These are phyloP conservation scores for Phytopythium helicoides DNA, from an alignment of 352 stramenopile species.

Conservation along the genomic window DNA sequence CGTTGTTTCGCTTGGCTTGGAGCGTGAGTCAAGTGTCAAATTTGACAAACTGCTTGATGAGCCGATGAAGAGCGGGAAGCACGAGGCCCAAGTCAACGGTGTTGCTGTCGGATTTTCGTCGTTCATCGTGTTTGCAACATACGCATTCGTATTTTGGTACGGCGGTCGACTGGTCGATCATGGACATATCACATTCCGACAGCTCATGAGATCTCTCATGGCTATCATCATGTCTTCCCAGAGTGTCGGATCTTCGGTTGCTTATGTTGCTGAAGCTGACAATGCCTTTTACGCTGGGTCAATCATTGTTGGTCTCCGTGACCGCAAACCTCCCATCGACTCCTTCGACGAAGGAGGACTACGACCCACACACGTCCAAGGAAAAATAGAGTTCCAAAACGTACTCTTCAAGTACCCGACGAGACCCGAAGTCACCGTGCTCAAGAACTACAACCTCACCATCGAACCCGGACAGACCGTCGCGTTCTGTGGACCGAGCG, in stretches of 20 bases:
- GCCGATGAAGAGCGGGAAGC: conserved; percentile 21
- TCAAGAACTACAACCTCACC: conserved; percentile 81
- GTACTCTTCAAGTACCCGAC: no score
- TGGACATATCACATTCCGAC: no score
- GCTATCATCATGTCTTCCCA: conserved; percentile 44
- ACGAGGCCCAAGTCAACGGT: conserved; percentile 39
- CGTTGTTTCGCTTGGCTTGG: conserved; percentile 33
- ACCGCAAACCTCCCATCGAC: conserved; percentile 34
- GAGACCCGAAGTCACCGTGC: conserved; percentile 59
- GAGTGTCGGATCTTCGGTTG: no score
- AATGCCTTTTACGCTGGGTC: no score
- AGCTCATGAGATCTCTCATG: conserved; percentile 47
- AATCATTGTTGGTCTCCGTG: no score
- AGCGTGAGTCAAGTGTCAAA: conserved; percentile 13
- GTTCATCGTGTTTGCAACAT: conserved; percentile 46
- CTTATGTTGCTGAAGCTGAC: no score
- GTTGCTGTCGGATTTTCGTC: conserved; percentile 71
- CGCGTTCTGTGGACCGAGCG: conserved; percentile 43
- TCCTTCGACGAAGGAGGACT: conserved; percentile 28
- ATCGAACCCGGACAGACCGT: conserved; percentile 69
- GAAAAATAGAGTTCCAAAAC: conserved; percentile 59
- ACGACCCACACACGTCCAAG: conserved; percentile 16
- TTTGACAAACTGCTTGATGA: conserved; percentile 24
- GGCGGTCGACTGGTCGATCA: conserved; percentile 44
- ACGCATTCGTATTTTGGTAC: conserved; percentile 66